Conservation (phyloP, 345 rosid species). For the Conringia planisiliqua region DNA sequence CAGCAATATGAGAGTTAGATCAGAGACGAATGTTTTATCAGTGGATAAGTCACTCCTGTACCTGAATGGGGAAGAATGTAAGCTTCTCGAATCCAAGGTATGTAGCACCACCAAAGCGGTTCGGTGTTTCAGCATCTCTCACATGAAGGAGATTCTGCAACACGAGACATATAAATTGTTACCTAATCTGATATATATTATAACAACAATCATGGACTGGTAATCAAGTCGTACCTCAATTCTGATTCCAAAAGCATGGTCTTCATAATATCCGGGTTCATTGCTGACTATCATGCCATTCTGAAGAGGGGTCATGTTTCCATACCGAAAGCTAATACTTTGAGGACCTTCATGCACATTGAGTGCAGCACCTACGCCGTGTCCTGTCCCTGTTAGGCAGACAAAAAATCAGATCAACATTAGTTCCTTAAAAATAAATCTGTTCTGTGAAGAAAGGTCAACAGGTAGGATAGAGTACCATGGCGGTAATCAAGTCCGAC, state of each 20-base stretch:
- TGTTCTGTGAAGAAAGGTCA: background rate
- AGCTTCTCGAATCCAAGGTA: constrained; percentile 89
- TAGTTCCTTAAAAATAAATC: background rate
- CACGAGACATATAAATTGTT: background rate
- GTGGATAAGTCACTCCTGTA: constrained; percentile 6
- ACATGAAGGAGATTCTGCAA: constrained; percentile 81
- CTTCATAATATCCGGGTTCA: constrained; percentile 98
- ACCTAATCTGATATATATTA: background rate
- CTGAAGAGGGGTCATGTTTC: constrained; percentile 74
- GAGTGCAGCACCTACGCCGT: constrained; percentile 94
- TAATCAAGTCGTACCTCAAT: constrained; percentile 63
- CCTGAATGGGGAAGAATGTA: constrained; percentile 93
- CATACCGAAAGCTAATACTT: constrained; percentile 84
- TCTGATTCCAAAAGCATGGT: constrained; percentile 93
- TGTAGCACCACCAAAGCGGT: constrained; percentile 72
- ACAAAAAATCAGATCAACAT: constrained; percentile 20
- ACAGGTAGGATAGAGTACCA: constrained; percentile 44
- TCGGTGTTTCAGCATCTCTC: constrained; percentile 64
- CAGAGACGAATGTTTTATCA: background rate
- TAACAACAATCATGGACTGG: background rate
- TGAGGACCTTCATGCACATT: constrained; percentile 99
- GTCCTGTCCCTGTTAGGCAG: constrained; percentile 75
- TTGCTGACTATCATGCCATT: constrained; percentile 96
- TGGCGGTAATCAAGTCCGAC: constrained; percentile 96
- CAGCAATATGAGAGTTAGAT: background rate